phyloP scores from a whole-genome alignment of 1,284 basidiomycete genomes.

The Vanrija sp. region DNA sequence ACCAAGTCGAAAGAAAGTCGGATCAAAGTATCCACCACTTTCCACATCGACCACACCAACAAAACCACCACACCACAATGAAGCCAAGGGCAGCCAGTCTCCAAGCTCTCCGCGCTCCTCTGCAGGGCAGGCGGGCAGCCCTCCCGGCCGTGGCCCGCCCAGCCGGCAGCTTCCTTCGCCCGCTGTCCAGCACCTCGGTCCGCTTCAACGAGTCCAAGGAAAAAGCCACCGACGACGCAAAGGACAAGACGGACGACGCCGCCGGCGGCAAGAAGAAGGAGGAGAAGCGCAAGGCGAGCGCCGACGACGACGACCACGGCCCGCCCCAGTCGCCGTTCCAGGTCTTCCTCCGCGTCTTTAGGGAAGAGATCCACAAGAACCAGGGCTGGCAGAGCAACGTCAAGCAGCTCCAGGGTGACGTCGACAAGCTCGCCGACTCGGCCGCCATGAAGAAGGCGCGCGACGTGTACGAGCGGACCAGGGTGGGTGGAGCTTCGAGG shows the following conservation, averaged over 20 bases:
- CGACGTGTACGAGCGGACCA: conserved; percentile 87
- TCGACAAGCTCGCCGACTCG: conserved; percentile 92
- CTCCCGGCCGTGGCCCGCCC: not conserved
- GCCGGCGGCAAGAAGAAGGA: conserved; percentile 9
- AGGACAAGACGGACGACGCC: conserved; percentile 6
- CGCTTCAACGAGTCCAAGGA: conserved; percentile 7
- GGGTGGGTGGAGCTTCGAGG: conserved; percentile 58
- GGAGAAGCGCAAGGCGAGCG: conserved; percentile 6
- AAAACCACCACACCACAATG: not conserved
- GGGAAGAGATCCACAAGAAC: conserved; percentile 89
- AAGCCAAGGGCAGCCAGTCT: not conserved
- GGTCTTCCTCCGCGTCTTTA: conserved; percentile 90
- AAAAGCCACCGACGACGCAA: not conserved
- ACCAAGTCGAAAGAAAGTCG: not conserved
- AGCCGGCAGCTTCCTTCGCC: not conserved
- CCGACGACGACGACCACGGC: conserved; percentile 23
- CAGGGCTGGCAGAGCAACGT: conserved; percentile 93
- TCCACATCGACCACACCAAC: not conserved
- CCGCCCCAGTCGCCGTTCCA: conserved; percentile 87
- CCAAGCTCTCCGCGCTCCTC: not conserved
- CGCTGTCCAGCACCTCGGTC: not conserved
- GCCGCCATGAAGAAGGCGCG: conserved; percentile 91
- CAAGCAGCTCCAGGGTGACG: conserved; percentile 94
- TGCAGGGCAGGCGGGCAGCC: not conserved
- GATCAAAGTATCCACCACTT: not conserved